These are phyloP conservation scores for Suhomyces atakaporum DNA, from an alignment of 1,139 yeast species.

Conservation along the genomic window DNA sequence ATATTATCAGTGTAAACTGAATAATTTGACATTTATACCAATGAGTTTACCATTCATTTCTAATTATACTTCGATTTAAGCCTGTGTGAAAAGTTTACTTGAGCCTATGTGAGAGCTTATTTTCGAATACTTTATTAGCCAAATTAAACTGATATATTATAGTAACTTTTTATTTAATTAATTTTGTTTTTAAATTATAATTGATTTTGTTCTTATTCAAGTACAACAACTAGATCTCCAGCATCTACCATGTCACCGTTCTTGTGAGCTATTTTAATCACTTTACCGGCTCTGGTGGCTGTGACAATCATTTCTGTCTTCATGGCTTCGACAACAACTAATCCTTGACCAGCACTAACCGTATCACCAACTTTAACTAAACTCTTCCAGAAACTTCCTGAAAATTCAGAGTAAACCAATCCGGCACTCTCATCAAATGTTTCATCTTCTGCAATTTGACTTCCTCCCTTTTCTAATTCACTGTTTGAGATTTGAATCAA, in stretches of 20 bases:
- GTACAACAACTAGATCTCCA: slow-evolving; percentile 88
- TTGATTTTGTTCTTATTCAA: too few species aligned
- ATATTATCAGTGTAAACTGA: too few species aligned
- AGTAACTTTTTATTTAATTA: too few species aligned
- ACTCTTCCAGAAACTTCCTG: slow-evolving; percentile 97
- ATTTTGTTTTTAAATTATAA: too few species aligned
- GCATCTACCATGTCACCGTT: slow-evolving; percentile 97
- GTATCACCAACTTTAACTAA: slow-evolving; percentile 78
- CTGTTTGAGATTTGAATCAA: slow-evolving; percentile 82
- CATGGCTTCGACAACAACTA: slow-evolving; percentile 95
- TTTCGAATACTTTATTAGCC: too few species aligned
- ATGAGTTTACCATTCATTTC: too few species aligned
- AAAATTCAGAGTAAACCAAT: slow-evolving; percentile 86
- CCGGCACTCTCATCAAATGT: slow-evolving; percentile 73
- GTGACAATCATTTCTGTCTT: slow-evolving; percentile 93
- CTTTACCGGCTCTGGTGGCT: slow-evolving; percentile 75
- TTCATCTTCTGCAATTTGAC: slow-evolving; percentile 46
- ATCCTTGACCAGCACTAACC: slow-evolving; percentile 73
- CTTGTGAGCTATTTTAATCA: slow-evolving; percentile 70
- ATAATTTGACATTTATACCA: too few species aligned
- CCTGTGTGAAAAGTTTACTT: too few species aligned
- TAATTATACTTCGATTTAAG: too few species aligned
- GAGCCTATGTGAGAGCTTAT: too few species aligned
- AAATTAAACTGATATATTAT: too few species aligned
- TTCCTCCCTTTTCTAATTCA: slow-evolving; percentile 59